Base-by-base conservation (phyloP, 2,329 filamentous ascomycete genomes). In the Fusarium sp. region DNA sequence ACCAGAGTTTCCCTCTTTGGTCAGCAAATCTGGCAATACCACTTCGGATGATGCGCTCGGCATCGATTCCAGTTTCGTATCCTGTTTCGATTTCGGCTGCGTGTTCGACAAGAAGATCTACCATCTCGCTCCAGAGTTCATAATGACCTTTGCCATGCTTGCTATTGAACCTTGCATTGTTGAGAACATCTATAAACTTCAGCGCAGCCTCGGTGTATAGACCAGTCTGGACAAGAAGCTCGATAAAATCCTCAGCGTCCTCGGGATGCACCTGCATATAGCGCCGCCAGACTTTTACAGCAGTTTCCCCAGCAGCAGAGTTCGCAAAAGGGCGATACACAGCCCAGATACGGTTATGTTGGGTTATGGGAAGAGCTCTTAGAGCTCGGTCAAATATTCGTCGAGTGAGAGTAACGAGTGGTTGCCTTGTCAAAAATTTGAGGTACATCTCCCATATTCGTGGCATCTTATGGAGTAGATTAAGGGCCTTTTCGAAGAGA, bases 251-350 rank as follows among this genome's bases (percentile, higher is more conserved):
- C 77, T 99, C 96, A 16, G 92, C 89, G 77, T 98, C 93, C 78
- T 98, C 96, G 3, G 96, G 96, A 74, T 98, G 95, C 43, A 98
- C 91, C 80, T 99, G 95, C 88, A 98, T 96, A 80, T 99, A 99
- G 61, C 96, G 88, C 72, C 92, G 88, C 94, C 95, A 99, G 55
- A 98, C 92, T 80, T 92, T 94, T 58, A 98, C 90, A 3, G 95
- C 94, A 5, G 95, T 98, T 63, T 93, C 89, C 39, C 96, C 96
- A 4, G 92, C 93, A 3, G 93, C 94, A 18, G 94, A 97, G 75
- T 93, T 94, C 23, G 94, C 95, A 75, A 99, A 99, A 0, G 92
- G 90, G 71, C 92, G 88, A 80, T 98, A 99, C 2, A 97, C 84
- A 23, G 91, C 90, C 96, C 96, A 99, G 78, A 99, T 94, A 63